phyloP scores from a whole-genome alignment of 495 filamentous ascomycete genomes.

The Neurospora sp. region DNA sequence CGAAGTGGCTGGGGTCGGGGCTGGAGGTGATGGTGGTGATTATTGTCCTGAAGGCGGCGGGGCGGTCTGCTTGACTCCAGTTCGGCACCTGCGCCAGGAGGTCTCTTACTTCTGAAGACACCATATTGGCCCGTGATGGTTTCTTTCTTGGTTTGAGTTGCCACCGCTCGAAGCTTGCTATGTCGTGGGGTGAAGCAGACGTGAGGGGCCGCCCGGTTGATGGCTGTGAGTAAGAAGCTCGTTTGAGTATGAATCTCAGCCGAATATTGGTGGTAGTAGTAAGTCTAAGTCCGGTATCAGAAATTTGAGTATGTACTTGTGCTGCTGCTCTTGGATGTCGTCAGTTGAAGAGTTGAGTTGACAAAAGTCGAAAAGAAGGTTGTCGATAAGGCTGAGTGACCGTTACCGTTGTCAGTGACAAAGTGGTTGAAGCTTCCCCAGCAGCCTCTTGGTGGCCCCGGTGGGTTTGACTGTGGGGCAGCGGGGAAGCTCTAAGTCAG shows the following conservation, averaged over 20 bases:
- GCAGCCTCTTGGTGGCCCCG: too few relatives aligned
- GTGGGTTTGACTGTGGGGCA: background rate
- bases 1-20: constrained; percentile 43
- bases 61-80: constrained; percentile 37
- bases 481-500: background rate
- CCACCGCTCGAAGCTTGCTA: background rate
- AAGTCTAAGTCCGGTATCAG: background rate
- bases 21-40: constrained; percentile 52
- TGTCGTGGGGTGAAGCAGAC: background rate
- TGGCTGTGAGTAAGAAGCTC: background rate
- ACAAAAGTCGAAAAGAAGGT: background rate
- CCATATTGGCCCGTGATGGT: constrained; percentile 6
- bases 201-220: background rate
- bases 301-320: background rate
- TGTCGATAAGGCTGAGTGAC: background rate
- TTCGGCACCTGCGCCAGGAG: constrained; percentile 45
- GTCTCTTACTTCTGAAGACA: constrained; percentile 29
- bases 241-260: background rate
- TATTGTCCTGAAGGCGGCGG: constrained; percentile 54
- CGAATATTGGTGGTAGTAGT: background rate
- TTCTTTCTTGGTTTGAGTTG: background rate
- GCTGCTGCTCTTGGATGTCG: background rate
- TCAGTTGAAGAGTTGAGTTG: background rate
- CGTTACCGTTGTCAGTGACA: background rate
- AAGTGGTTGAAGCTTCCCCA: background rate